Evolutionary conservation across 345 rosid species (phyloP).

Genomic region (Clausena lansium): DNA sequence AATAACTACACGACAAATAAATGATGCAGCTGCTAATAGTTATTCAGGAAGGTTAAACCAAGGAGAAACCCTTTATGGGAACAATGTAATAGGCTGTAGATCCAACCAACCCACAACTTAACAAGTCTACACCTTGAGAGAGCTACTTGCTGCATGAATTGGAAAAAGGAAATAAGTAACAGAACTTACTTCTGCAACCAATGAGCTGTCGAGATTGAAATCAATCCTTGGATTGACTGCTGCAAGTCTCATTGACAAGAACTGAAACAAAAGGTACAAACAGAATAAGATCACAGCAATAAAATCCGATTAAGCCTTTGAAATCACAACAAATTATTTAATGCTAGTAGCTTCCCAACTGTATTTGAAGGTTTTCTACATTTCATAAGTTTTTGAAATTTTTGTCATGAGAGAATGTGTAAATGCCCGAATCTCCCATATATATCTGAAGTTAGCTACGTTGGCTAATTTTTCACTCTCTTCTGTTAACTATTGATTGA

Average conservation of each 20-base stretch:
- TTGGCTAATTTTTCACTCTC: not conserved
- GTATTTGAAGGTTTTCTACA: not conserved
- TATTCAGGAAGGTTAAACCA: slow-evolving; percentile 6
- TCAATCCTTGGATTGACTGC: slow-evolving; percentile 79
- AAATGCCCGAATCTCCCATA: not conserved
- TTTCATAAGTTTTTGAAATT: not conserved
- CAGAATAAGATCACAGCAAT: slow-evolving; percentile 13
- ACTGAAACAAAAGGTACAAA: slow-evolving; percentile 45
- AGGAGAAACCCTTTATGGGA: slow-evolving; percentile 2
- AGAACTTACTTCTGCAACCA: slow-evolving; percentile 78
- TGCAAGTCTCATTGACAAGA: slow-evolving; percentile 96
- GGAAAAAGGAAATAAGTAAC: not conserved
- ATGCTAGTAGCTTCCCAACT: not conserved
- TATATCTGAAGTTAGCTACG: not conserved
- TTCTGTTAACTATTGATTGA: not conserved
- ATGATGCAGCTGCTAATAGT: not conserved
- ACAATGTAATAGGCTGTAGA: not conserved
- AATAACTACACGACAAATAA: not conserved
- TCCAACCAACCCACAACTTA: not conserved
- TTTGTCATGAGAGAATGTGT: not conserved
- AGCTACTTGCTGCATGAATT: slow-evolving; percentile 6
- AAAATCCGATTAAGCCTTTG: not conserved
- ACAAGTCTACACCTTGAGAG: not conserved
- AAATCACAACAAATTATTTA: not conserved
- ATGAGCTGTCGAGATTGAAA: slow-evolving; percentile 64